A percentile compares a stretch with the other conserved stretches of the same genome.
phyloP scores from a whole-genome alignment of 495 filamentous ascomycete species.

The Neurospora sp. region DNA sequence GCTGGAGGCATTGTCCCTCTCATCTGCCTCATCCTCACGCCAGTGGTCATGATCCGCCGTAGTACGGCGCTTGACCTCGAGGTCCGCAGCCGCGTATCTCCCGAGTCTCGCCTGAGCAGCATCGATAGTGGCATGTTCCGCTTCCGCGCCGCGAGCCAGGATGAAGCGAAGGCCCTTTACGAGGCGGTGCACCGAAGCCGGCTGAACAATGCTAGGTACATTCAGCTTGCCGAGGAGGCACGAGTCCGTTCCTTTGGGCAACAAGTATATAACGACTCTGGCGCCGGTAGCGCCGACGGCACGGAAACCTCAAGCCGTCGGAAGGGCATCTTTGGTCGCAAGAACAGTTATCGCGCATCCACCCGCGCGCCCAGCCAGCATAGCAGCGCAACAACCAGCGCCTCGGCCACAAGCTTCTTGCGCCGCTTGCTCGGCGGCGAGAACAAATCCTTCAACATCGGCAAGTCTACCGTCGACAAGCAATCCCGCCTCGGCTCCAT shows the following conservation, averaged over 20 bases:
- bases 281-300: slow-evolving; percentile 28
- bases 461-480: slow-evolving; percentile 43
- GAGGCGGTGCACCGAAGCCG: slow-evolving; percentile 70
- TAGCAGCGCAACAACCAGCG: slow-evolving; percentile 39
- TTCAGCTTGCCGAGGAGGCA: slow-evolving; percentile 59
- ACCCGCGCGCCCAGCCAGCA: slow-evolving; percentile 38
- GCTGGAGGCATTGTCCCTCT: slow-evolving; percentile 42
- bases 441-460: slow-evolving; percentile 67
- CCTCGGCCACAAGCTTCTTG: slow-evolving; percentile 68
- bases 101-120: slow-evolving; percentile 59
- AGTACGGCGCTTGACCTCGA: slow-evolving; percentile 91
- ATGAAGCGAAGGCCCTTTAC: slow-evolving; percentile 75
- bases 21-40: slow-evolving; percentile 74
- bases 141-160: slow-evolving; percentile 67
- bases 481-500: slow-evolving; percentile 34
- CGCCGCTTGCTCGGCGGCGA: slow-evolving; percentile 39
- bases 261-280: slow-evolving; percentile 14
- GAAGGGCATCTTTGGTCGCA: slow-evolving; percentile 47
- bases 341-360: slow-evolving; percentile 48
- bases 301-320: slow-evolving; percentile 24
- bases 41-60: slow-evolving; percentile 74
- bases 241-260: slow-evolving; percentile 40
- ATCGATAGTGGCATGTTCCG: slow-evolving; percentile 52
- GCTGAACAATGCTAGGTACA: slow-evolving; percentile 81
- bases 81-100: slow-evolving; percentile 72